Percentiles rank a stretch among this genome's conserved stretches.
Evolutionary conservation across 139 green algal species (phyloP).

Genomic region (Chlorella sp.): DNA sequence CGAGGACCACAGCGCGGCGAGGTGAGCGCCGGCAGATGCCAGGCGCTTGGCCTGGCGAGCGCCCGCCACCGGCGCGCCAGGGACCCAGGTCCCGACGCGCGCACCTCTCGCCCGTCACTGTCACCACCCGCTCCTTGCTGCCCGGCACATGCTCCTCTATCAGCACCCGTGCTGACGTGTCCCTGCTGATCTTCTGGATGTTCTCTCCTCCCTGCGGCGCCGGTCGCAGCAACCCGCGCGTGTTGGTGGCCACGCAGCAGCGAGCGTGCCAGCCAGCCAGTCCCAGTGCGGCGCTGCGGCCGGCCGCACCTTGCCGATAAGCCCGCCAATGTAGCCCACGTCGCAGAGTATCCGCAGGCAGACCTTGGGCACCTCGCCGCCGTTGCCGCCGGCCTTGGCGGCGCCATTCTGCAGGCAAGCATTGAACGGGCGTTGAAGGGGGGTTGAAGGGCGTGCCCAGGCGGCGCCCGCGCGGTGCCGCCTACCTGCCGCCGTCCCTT

Average conservation of each 20-base stretch:
- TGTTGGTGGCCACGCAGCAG: neutral
- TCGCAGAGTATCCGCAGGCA: constrained; percentile 32
- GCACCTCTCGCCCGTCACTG: constrained; percentile 24
- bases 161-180: constrained; percentile 13
- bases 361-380: neutral
- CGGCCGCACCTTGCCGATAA: constrained; percentile 41
- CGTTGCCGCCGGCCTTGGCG: neutral
- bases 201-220: constrained; percentile 36
- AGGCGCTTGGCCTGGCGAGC: neutral
- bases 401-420: constrained; percentile 1
- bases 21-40: neutral
- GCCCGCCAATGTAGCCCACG: constrained; percentile 9
- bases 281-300: no score
- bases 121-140: constrained; percentile 40
- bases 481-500: no score
- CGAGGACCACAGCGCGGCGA: neutral
- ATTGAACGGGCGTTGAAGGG: no score
- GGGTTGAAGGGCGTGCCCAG: no score
- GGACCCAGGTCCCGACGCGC: neutral
- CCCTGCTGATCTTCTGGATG: constrained; percentile 22
- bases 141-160: constrained; percentile 34
- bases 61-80: neutral
- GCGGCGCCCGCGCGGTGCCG: neutral
- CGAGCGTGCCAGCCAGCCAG: neutral
- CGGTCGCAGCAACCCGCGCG: neutral